phyloP scores from a whole-genome alignment of 805 yeast genomes.

The Martiniozyma abietophila region DNA sequence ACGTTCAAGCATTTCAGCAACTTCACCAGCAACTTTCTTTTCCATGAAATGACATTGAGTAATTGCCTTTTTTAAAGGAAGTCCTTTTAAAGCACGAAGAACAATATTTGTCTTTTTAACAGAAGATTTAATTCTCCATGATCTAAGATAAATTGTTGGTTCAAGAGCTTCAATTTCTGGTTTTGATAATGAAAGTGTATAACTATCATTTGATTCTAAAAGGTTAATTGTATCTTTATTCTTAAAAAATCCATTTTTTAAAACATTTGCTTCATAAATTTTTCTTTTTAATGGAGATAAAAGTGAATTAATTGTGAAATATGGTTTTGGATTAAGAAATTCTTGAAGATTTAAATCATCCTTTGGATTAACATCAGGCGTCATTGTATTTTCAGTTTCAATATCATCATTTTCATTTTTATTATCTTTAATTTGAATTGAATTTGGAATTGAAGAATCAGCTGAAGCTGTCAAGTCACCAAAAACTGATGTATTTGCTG shows the following conservation, averaged over 20 bases:
- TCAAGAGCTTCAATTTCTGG: conserved; percentile 72
- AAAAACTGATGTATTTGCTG: conserved; percentile 18
- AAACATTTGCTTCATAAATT: conserved; percentile 54
- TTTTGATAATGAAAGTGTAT: conserved; percentile 43
- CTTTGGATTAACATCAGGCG: conserved; percentile 20
- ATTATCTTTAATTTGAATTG: background rate
- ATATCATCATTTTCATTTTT: conserved; percentile 10
- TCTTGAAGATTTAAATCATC: conserved; percentile 36
- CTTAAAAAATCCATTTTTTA: conserved; percentile 58
- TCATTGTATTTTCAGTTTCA: conserved; percentile 6
- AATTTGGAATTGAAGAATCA: conserved; percentile 4
- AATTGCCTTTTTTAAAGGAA: conserved; percentile 69
- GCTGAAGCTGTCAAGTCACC: conserved; percentile 19
- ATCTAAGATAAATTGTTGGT: conserved; percentile 77
- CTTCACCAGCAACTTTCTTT: conserved; percentile 70
- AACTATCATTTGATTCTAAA: conserved; percentile 30
- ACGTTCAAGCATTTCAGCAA: conserved; percentile 62
- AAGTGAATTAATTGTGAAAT: conserved; percentile 43
- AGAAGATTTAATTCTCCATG: conserved; percentile 78
- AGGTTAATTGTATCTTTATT: conserved; percentile 43
- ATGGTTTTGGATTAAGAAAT: conserved; percentile 41
- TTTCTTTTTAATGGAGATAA: conserved; percentile 63
- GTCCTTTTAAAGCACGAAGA: conserved; percentile 63
- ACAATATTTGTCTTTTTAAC: conserved; percentile 81
- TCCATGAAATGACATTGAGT: conserved; percentile 86